Conservation (phyloP, 2,329 filamentous ascomycete genomes). For the Diaporthe sp. region DNA sequence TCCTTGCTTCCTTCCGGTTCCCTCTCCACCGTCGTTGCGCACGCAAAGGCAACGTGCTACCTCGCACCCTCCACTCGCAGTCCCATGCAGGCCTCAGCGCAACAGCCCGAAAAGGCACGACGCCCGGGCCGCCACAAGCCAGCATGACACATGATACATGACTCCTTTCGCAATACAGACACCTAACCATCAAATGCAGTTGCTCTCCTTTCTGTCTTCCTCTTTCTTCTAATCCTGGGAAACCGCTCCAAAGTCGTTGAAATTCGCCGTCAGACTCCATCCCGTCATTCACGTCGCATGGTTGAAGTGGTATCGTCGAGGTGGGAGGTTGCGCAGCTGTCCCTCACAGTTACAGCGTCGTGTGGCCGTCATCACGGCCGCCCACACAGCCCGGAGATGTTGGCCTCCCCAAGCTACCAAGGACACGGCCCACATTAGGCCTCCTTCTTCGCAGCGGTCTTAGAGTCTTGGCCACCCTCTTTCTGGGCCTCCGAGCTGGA, state of each 20-base stretch:
- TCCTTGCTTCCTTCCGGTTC: slow-evolving; percentile 2
- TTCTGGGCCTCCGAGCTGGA: slow-evolving; percentile 8
- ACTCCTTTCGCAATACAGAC: slow-evolving; percentile 39
- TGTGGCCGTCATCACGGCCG: neutral
- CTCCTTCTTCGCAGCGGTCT: slow-evolving; percentile 38
- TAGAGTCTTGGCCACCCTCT: slow-evolving; percentile 28
- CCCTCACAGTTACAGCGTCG: neutral
- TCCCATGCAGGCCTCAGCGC: slow-evolving; percentile 12
- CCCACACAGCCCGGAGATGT: neutral
- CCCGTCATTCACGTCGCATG: slow-evolving; percentile 15
- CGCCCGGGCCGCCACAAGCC: slow-evolving; percentile 2
- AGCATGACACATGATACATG: slow-evolving; percentile 30
- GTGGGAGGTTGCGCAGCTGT: neutral
- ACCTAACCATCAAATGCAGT: slow-evolving; percentile 37
- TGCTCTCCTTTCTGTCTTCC: slow-evolving; percentile 19
- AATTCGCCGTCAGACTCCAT: slow-evolving; percentile 23
- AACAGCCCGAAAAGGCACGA: neutral
- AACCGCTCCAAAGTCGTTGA: slow-evolving; percentile 33
- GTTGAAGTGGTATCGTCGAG: slow-evolving; percentile 31
- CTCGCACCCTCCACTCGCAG: slow-evolving; percentile 12
- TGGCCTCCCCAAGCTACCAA: neutral
- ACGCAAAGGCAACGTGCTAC: slow-evolving; percentile 8
- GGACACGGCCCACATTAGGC: slow-evolving; percentile 4
- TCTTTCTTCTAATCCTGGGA: slow-evolving; percentile 33
- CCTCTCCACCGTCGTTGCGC: slow-evolving; percentile 14